Evolutionary conservation across 2,329 filamentous ascomycete genomes (phyloP).

Genomic region (Cladorrhinum sp.): DNA sequence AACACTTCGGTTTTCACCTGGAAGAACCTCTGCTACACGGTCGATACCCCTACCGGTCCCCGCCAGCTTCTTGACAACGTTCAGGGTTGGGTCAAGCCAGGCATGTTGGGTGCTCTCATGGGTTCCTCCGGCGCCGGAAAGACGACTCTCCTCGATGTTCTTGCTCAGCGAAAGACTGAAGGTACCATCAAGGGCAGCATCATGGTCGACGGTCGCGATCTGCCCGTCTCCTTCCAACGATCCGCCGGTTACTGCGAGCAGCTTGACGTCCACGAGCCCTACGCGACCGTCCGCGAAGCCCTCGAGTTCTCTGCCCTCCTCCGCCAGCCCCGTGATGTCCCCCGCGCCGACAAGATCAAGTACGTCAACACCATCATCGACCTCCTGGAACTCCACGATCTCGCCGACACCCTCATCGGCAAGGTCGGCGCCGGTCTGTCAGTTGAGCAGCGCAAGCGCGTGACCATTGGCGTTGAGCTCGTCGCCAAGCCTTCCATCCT

Average conservation of each 20-base stretch:
- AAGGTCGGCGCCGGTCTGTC: conserved; percentile 51
- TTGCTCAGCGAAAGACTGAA: conserved; percentile 76
- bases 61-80: conserved; percentile 73
- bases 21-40: conserved; percentile 69
- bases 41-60: conserved; percentile 59
- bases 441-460: conserved; percentile 52
- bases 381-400: conserved; percentile 48
- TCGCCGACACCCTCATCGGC: conserved; percentile 49
- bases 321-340: conserved; percentile 63
- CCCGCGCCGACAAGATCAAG: conserved; percentile 65
- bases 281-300: conserved; percentile 72
- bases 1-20: conserved; percentile 72
- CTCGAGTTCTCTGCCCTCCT: conserved; percentile 72
- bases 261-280: conserved; percentile 73
- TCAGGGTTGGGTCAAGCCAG: conserved; percentile 79
- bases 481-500: conserved; percentile 59
- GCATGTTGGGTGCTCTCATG: conserved; percentile 77
- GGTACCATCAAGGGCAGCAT: conserved; percentile 73
- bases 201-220: conserved; percentile 69
- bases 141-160: conserved; percentile 78
- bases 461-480: conserved; percentile 61
- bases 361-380: conserved; percentile 81
- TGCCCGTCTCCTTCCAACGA: conserved; percentile 72
- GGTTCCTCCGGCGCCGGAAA: conserved; percentile 80
- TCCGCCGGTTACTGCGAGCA: conserved; percentile 80